These are phyloP conservation scores for Gossypium trilobum DNA, from an alignment of 441 rosid genomes.

Conservation along the genomic window DNA sequence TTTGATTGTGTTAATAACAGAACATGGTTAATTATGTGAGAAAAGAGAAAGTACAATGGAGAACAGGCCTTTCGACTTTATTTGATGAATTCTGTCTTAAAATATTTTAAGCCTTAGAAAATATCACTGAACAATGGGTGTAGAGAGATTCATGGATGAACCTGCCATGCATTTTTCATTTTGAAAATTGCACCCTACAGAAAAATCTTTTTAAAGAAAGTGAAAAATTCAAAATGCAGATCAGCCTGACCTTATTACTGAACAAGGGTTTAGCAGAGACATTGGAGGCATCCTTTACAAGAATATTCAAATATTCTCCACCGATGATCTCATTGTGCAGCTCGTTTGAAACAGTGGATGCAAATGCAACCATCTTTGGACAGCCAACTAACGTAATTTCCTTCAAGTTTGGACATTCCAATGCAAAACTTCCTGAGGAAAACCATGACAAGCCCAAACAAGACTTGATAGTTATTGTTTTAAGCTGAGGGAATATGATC, in stretches of 20 bases:
- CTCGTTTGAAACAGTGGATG: not conserved
- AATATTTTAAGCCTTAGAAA: not conserved
- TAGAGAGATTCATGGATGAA: not conserved
- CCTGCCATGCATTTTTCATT: not conserved
- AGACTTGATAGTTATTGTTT: not conserved
- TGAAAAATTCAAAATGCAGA: not conserved
- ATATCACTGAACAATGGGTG: not conserved
- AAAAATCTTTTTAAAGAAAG: not conserved
- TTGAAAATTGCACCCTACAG: not conserved
- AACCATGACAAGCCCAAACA: not conserved
- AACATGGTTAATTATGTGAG: not conserved
- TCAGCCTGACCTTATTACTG: slow-evolving; percentile 2
- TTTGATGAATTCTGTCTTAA: too few relatives aligned
- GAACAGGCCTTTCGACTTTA: not conserved
- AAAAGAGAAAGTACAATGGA: not conserved
- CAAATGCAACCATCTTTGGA: slow-evolving; percentile 3
- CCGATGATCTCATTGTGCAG: not conserved
- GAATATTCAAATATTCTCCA: not conserved
- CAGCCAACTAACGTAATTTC: slow-evolving; percentile 6
- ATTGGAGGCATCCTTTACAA: not conserved
- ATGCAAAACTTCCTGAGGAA: not conserved
- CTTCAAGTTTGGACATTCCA: slow-evolving; percentile 10
- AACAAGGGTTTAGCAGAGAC: not conserved
- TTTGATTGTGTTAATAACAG: not conserved
- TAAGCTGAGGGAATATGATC: slow-evolving; percentile 1